Base-by-base conservation (phyloP, 352 stramenopile genomes). In the Globisporangium carolinianum region DNA sequence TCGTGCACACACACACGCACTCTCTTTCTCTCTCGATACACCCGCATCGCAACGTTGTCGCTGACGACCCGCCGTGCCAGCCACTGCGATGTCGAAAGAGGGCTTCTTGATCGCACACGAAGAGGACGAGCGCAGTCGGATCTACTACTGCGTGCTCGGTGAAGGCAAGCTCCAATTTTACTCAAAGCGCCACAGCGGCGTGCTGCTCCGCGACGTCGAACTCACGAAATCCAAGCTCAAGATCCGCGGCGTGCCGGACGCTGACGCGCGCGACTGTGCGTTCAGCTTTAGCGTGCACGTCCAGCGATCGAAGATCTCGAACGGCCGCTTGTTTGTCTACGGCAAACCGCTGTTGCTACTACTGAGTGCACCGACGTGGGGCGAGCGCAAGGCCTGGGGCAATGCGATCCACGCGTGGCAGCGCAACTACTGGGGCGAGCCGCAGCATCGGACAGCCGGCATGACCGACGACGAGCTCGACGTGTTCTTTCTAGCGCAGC, bases 41-140 rank as follows among this genome's bases (percentile, higher is more conserved):
- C n/a, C n/a, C n/a, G n/a, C n/a, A n/a, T n/a, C n/a, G n/a, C n/a
- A n/a, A n/a, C n/a, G n/a, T n/a, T n/a, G n/a, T n/a, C n/a, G n/a
- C n/a, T n/a, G n/a, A n/a, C n/a, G n/a, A n/a, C n/a, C n/a, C n/a
- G n/a, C n/a, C n/a, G n/a, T n/a, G n/a, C n/a, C n/a, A n/a, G n/a
- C n/a, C n/a, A n/a, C n/a, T n/a, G n/a, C n/a, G n/a, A 94, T 95
- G 85, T 89, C 79, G 12, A 91, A 91, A 70, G 81, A 95, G 71
- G 85, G 81, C 5, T 95, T 87, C 59, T 59, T 95, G 38, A 64
- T 91, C 43, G 62, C 79, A 37, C 85, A 95, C 55, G 85, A 92
- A 46, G 73, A 83, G 39, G 69, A 70, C 9, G 75, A 67, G 47
- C 76, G 78, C 43, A 86, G 75, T 57, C 62, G 77, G 41, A 84